phyloP scores from a whole-genome alignment of 164 flowering plant genomes.

The Euptelea pleiosperma region DNA sequence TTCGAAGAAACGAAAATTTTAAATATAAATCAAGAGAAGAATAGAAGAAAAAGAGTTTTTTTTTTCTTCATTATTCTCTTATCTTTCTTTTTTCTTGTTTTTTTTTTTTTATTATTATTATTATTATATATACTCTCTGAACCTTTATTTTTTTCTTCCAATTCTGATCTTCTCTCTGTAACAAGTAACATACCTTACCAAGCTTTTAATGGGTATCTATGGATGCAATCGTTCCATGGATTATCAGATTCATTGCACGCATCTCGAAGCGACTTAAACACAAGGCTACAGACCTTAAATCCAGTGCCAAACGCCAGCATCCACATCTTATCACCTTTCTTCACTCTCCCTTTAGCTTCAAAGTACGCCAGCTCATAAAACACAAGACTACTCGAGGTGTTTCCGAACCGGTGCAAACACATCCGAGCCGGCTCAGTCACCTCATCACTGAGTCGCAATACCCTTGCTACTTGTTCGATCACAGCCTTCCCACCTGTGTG shows the following conservation, averaged over 20 bases:
- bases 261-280: conserved; percentile 44
- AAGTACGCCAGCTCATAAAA: conserved; percentile 64
- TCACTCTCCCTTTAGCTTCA: conserved; percentile 49
- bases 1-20: too few species aligned
- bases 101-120: too few species aligned
- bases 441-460: conserved; percentile 30
- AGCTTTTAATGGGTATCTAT: conserved; percentile 42
- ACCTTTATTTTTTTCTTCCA: too few species aligned
- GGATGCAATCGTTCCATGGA: conserved; percentile 60
- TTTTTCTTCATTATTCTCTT: too few species aligned
- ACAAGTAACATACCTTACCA: conserved; percentile 5
- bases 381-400: conserved; percentile 59
- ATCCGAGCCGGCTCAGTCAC: conserved; percentile 60
- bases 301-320: conserved; percentile 70
- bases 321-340: conserved; percentile 52
- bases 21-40: too few species aligned
- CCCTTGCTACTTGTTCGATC: conserved; percentile 41
- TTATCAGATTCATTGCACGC: conserved; percentile 33
- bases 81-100: too few species aligned
- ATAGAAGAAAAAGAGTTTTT: too few species aligned
- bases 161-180: too few species aligned
- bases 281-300: conserved; percentile 54
- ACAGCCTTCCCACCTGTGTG: conserved; percentile 77
- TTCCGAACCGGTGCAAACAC: conserved; percentile 57
- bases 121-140: too few species aligned